A percentile compares a stretch with the other conserved stretches of the same genome.
Conservation (phyloP, 306 rosid species). For the Acmispon strigosus region DNA sequence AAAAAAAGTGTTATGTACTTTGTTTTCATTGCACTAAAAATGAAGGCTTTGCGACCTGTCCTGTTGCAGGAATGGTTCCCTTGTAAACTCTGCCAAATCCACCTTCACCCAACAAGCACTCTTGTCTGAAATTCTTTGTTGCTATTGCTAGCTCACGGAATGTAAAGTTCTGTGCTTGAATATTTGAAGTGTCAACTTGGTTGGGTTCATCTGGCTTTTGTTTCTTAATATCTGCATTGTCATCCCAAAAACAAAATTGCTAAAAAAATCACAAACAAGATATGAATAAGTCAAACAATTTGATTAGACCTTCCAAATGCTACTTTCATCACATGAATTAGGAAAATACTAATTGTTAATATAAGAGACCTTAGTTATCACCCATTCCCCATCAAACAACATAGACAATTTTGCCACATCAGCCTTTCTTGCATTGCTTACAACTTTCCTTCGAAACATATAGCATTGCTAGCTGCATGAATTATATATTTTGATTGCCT, state of each 20-base stretch:
- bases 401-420: no score
- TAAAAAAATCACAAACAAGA: background rate
- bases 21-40: background rate
- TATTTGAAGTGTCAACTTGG: constrained; percentile 35
- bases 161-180: constrained; percentile 61
- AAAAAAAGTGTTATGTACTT: background rate
- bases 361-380: no score
- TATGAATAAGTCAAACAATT: background rate
- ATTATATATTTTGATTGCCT: no score
- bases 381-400: no score
- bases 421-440: no score
- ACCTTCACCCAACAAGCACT: constrained; percentile 81
- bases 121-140: constrained; percentile 83
- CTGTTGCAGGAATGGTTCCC: constrained; percentile 57
- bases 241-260: background rate
- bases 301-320: background rate
- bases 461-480: no score
- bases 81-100: constrained; percentile 90
- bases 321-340: background rate
- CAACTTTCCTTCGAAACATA: no score
- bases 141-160: constrained; percentile 89
- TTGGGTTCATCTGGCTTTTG: constrained; percentile 22
- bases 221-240: constrained; percentile 31
- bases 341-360: no score
- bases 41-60: constrained; percentile 43